Conservation (phyloP, 345 rosid species). For the Ceriops zippeliana region DNA sequence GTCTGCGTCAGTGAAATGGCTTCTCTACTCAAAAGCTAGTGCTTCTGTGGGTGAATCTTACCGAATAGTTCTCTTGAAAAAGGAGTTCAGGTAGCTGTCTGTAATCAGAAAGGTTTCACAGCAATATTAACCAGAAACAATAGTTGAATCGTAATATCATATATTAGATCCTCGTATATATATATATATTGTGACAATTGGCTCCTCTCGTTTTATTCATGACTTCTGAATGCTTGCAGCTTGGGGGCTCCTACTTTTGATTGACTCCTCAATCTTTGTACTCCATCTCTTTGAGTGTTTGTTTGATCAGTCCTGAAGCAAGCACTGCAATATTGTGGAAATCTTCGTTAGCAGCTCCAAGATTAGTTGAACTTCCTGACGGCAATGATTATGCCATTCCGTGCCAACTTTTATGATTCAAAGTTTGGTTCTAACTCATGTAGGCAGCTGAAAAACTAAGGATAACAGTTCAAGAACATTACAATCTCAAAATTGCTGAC, state of each 20-base stretch:
- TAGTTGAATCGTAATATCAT: no score
- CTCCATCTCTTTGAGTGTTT: constrained; percentile 7
- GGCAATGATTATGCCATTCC: not conserved
- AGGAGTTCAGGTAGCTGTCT: not conserved
- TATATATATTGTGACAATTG: not conserved
- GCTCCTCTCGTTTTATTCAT: not conserved
- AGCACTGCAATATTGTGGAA: constrained; percentile 34
- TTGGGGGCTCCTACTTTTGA: not conserved
- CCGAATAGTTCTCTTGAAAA: no score
- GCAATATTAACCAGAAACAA: no score
- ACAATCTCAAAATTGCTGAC: constrained; percentile 28
- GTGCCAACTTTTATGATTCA: not conserved
- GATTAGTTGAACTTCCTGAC: constrained; percentile 12
- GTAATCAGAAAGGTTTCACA: no score
- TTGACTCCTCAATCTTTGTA: constrained; percentile 5
- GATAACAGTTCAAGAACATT: constrained; percentile 37
- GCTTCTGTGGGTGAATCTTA: no score
- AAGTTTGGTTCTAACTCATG: not conserved
- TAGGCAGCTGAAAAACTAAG: constrained; percentile 32
- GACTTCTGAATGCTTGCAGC: not conserved
- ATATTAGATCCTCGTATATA: not conserved
- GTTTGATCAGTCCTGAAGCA: constrained; percentile 30
- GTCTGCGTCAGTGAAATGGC: no score
- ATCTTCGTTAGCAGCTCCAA: constrained; percentile 29
- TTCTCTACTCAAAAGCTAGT: no score